Base-by-base conservation (phyloP, 805 yeast genomes). In the Yueomyces sp. region DNA sequence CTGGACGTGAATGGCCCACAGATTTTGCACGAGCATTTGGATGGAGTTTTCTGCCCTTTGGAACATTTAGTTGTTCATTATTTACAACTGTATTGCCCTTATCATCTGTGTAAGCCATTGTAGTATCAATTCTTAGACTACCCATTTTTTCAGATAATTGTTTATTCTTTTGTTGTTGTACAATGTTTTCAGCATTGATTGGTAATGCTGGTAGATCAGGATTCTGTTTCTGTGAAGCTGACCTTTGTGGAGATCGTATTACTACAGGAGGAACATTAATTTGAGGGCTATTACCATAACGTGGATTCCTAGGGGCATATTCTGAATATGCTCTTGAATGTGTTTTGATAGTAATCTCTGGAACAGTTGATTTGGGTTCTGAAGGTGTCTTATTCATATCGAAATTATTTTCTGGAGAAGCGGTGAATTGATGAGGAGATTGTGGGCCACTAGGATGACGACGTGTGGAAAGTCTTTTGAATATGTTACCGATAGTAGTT, bases 11-110 rank as follows among this genome's bases (percentile, higher is more conserved):
- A 58, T 85, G 90, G 5, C 66, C 66, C 41, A 85, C 78, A 26
- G 94, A 82, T 57, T 83, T 85, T 3, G 94, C 94, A 53, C 95
- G 74, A 0, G 94, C 94, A 11, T 86, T 77, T 36, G 95, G 94
- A 60, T 85, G 95, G 45, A 56, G 60, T 49, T 61, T 67, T 36
- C 63, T 59, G 6, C 62, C 61, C 28, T 54, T 56, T 5, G 57
- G 52, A 2, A 54, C 44, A 39, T 47, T 50, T 19, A 47, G 45
- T 28, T 48, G 54, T 7, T 39, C 42, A 28, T 30, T 36, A 5
- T 38, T 19, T n/a, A 41, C 37, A 36, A 37, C 45, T 5, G 41
- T 30, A 32, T 38, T 40, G 39, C 36, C 32, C 4, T 39, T 45
- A 39, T 38, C 40, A 39, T 42, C 41, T 28, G 29, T 38, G 12